These are phyloP conservation scores for Fusarium beomiforme DNA, from an alignment of 2,329 filamentous ascomycete genomes.

Conservation along the genomic window DNA sequence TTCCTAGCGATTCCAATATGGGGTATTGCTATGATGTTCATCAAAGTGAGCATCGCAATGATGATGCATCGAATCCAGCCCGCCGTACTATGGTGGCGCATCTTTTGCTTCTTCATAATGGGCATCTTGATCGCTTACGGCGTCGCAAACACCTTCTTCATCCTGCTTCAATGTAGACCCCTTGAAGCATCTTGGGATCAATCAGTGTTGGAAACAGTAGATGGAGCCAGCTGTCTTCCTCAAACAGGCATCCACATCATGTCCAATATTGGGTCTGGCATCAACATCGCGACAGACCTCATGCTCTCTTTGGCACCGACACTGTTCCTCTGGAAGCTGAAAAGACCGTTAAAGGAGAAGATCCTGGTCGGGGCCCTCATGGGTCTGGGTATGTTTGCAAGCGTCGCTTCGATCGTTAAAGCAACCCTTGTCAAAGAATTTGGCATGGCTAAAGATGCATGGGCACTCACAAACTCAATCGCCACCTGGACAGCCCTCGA, in stretches of 20 bases:
- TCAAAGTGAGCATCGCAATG: slow-evolving; percentile 23
- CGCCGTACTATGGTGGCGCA: not conserved
- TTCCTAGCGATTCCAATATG: slow-evolving; percentile 6
- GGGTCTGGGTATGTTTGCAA: slow-evolving; percentile 13
- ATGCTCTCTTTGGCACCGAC: slow-evolving; percentile 6
- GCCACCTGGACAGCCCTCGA: slow-evolving; percentile 20
- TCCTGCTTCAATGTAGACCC: slow-evolving; percentile 1
- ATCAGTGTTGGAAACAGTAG: not conserved
- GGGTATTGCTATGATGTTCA: slow-evolving; percentile 24
- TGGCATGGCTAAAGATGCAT: slow-evolving; percentile 5
- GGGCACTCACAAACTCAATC: slow-evolving; percentile 21
- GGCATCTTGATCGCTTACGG: not conserved
- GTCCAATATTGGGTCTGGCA: not conserved
- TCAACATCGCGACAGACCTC: slow-evolving; percentile 6
- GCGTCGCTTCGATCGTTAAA: slow-evolving; percentile 8
- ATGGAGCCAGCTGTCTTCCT: slow-evolving; percentile 9
- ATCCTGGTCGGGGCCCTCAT: slow-evolving; percentile 9
- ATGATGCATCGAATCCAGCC: slow-evolving; percentile 21
- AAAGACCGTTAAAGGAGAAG: slow-evolving; percentile 3
- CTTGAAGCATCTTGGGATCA: slow-evolving; percentile 9
- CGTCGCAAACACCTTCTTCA: slow-evolving; percentile 15
- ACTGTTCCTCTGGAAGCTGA: slow-evolving; percentile 9
- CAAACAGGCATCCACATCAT: slow-evolving; percentile 10
- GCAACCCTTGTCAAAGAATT: slow-evolving; percentile 17
- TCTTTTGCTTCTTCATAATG: slow-evolving; percentile 16